Conservation (phyloP, 1,139 yeast genomes). For the Hansenula sp. region DNA sequence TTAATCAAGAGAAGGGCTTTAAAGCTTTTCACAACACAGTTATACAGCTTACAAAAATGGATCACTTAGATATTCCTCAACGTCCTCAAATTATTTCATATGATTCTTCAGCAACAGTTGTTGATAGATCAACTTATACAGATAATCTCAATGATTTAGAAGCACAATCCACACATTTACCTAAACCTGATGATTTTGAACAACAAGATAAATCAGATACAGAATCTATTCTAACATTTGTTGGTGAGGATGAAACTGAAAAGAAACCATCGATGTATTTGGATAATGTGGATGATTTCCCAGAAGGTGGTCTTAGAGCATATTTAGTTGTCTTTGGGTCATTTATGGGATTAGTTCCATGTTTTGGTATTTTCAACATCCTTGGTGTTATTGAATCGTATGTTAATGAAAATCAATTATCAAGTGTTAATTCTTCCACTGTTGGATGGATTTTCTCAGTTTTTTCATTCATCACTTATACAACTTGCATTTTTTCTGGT, state of each 20-base stretch:
- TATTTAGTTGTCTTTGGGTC: conserved; percentile 40
- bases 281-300: conserved; percentile 20
- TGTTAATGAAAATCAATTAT: conserved; percentile 46
- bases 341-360: conserved; percentile 50
- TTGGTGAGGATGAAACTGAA: neutral
- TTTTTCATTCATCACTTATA: conserved; percentile 50
- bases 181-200: neutral
- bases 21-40: neutral
- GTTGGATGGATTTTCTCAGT: conserved; percentile 69
- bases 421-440: conserved; percentile 38
- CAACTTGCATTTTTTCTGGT: conserved; percentile 56
- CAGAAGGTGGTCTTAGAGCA: conserved; percentile 19
- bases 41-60: neutral
- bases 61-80: neutral
- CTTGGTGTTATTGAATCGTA: conserved; percentile 63
- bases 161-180: neutral
- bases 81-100: neutral
- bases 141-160: neutral
- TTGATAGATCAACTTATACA: neutral
- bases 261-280: neutral
- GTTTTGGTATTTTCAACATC: conserved; percentile 56
- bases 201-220: neutral
- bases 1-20: too few relatives aligned
- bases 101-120: neutral
- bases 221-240: neutral